Base-by-base conservation (phyloP, 2,329 filamentous ascomycete genomes). In the Ceratocystis huliohia region DNA sequence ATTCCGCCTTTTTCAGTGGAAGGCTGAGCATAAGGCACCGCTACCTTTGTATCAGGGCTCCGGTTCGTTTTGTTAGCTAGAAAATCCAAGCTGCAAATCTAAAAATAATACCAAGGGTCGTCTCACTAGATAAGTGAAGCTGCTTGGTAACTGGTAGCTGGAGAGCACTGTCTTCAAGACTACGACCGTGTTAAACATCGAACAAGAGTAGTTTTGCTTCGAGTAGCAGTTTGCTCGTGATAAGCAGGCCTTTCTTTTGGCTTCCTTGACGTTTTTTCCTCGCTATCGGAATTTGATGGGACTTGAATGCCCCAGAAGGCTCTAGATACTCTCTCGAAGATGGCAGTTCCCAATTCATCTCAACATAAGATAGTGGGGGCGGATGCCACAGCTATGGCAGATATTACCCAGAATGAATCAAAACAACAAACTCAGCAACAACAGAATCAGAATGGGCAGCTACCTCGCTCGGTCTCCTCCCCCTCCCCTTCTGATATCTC, bases 301-400 rank as follows among this genome's bases (percentile, higher is more conserved):
- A 13, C 48, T 53, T 57, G 15, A 57, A 57, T 15, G 20, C 28
- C 17, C 53, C 53, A 57, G 53, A 57, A 57, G 53, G 28, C 53
- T 7, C 53, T 22, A 13, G 53, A n/a, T 22, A 22, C 17, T 22
- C 3, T 17, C 15, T 22, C 44, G 48, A 67, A 61, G 44, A 67
- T 67, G 66, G 66, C 48, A 53, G 44, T 53, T 67, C 62, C 66
- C 56, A 63, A 61, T 56, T 61, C 66, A 50, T 61, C 33, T 61
- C 53, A 63, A 28, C 61, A 64, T 41, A 62, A 67, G 63, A 67
- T 61, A 30, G 66, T 45, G 28, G 28, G 25, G 28, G 20, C 17
- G 28, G 53, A 30, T 30, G n/a, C 13, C 53, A 17, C 53, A n/a
- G 10, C 25, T 25, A 30, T 17, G 53, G 10, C 22, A 30, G 53